Conservation (phyloP, 441 rosid genomes). For the Arabidopsis hybrid region DNA sequence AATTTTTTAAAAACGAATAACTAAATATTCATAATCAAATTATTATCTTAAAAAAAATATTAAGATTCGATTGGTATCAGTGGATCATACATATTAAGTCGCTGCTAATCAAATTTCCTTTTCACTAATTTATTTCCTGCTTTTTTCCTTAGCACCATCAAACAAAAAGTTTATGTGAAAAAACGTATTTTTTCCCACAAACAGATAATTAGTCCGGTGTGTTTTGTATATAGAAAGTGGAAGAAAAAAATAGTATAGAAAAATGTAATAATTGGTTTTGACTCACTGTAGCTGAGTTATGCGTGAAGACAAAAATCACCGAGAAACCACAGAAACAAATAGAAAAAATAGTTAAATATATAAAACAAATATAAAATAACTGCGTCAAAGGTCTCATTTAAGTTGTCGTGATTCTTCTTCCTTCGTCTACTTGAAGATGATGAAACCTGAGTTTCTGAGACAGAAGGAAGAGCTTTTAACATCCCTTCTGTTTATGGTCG, state of each 20-base stretch:
- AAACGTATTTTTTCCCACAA: not conserved
- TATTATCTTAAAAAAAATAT: not conserved
- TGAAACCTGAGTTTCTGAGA: conserved; percentile 46
- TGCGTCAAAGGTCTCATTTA: conserved; percentile 51
- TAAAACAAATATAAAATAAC: conserved; percentile 32
- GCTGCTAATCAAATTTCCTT: not conserved
- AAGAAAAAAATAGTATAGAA: conserved; percentile 8
- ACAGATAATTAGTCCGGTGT: not conserved
- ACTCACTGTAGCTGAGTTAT: conserved; percentile 38
- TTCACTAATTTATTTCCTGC: not conserved
- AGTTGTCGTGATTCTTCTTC: conserved; percentile 61
- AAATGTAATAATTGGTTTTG: conserved; percentile 37
- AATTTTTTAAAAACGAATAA: not conserved
- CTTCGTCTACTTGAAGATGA: conserved; percentile 51
- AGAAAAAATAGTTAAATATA: not conserved
- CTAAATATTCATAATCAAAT: not conserved
- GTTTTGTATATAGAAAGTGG: not conserved
- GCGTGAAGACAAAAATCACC: conserved; percentile 38
- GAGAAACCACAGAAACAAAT: conserved; percentile 1
- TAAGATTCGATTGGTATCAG: conserved; percentile 28
- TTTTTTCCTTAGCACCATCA: not conserved
- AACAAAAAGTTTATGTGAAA: conserved; percentile 7
- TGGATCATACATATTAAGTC: conserved; percentile 20
- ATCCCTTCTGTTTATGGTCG: conserved; percentile 33
- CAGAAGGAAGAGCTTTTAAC: conserved; percentile 41